Conservation (phyloP, 73 alveolate species). For the Symbiodinium natans region DNA sequence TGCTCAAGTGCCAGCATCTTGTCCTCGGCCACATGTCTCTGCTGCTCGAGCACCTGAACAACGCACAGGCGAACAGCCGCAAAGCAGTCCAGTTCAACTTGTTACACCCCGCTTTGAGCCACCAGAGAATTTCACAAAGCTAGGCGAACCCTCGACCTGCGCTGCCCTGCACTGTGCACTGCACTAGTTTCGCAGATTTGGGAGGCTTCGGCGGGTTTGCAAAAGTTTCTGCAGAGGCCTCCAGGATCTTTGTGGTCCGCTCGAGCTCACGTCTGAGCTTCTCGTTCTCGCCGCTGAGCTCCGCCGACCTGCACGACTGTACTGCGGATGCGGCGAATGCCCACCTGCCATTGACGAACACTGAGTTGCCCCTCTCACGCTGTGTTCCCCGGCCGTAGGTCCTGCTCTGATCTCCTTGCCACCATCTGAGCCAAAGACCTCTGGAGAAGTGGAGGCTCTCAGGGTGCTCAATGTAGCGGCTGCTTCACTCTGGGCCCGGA, state of each 20-base stretch:
- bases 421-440: conserved; percentile 53
- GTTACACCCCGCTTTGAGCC: neutral
- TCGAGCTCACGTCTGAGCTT: conserved; percentile 63
- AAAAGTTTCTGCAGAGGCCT: no score
- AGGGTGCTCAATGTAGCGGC: no score
- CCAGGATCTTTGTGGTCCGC: conserved; percentile 57
- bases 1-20: conserved; percentile 71
- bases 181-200: no score
- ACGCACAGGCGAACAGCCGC: neutral
- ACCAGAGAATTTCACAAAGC: no score
- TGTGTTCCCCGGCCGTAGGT: neutral
- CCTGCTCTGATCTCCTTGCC: conserved; percentile 53
- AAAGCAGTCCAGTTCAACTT: no score
- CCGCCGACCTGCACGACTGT: conserved; percentile 42
- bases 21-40: conserved; percentile 52
- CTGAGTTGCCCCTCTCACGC: neutral
- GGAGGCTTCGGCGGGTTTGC: no score
- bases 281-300: conserved; percentile 73
- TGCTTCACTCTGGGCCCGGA: neutral
- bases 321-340: neutral
- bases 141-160: no score
- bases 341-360: neutral
- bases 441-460: neutral
- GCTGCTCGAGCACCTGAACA: conserved; percentile 51
- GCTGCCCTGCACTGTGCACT: no score